These are phyloP conservation scores for Zelonia costaricensis DNA, from an alignment of 208 protist species.

Conservation along the genomic window DNA sequence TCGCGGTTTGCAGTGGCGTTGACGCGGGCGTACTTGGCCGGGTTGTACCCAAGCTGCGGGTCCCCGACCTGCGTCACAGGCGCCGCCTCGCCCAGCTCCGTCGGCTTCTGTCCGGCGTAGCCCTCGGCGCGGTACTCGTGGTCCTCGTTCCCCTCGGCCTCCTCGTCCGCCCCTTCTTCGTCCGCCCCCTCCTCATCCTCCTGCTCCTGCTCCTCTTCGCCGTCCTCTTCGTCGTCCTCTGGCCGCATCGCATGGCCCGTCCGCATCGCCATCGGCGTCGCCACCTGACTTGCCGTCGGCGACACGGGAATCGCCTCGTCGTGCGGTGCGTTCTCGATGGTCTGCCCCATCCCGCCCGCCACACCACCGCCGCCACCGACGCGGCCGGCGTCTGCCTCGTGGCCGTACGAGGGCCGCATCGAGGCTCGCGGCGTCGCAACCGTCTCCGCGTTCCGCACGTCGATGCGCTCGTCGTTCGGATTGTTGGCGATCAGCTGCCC, in stretches of 20 bases:
- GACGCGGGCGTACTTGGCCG: slow-evolving; percentile 82
- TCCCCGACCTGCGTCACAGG: neutral
- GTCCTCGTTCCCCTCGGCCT: slow-evolving; percentile 32
- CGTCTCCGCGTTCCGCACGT: slow-evolving; percentile 54
- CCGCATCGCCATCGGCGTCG: slow-evolving; percentile 30
- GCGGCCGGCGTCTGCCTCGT: slow-evolving; percentile 10
- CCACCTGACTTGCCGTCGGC: slow-evolving; percentile 21
- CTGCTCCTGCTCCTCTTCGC: slow-evolving; percentile 30
- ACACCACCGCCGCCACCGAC: slow-evolving; percentile 9
- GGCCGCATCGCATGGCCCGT: slow-evolving; percentile 11
- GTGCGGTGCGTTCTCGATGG: slow-evolving; percentile 64
- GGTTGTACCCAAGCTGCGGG: slow-evolving; percentile 71
- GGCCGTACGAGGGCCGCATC: slow-evolving; percentile 9
- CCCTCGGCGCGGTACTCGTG: slow-evolving; percentile 37
- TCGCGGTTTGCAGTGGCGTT: slow-evolving; percentile 88
- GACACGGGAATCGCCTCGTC: slow-evolving; percentile 61
- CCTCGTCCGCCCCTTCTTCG: slow-evolving; percentile 35
- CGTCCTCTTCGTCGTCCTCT: slow-evolving; percentile 31
- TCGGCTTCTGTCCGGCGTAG: slow-evolving; percentile 64
- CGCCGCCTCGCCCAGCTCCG: slow-evolving; percentile 46
- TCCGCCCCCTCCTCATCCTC: slow-evolving; percentile 22
- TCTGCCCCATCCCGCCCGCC: slow-evolving; percentile 5
- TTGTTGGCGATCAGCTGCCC: slow-evolving; percentile 74
- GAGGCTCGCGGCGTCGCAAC: slow-evolving; percentile 51
- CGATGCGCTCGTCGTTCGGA: slow-evolving; percentile 87